Conservation (phyloP, 2,329 filamentous ascomycete genomes). For the Chaetomiaceae sp. region DNA sequence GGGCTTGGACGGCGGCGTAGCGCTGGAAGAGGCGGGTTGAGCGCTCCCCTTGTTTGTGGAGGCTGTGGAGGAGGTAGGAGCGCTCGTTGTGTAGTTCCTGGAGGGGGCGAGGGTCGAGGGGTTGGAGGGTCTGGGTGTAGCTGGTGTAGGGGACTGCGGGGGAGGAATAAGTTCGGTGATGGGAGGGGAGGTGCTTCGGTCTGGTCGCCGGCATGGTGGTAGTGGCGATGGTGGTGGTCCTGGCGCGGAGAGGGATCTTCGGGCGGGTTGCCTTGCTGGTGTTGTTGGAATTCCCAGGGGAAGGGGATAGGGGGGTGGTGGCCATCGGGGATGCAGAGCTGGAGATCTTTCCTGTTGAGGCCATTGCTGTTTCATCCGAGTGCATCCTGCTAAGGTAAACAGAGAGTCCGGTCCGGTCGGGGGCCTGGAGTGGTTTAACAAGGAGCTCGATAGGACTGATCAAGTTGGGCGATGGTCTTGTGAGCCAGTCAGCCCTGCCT, state of each 20-base stretch:
- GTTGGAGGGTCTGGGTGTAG: constrained; percentile 14
- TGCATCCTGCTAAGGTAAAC: background rate
- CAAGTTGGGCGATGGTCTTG: background rate
- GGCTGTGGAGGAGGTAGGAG: constrained; percentile 39
- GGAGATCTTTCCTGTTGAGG: background rate
- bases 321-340: constrained; percentile 14
- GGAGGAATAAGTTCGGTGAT: background rate
- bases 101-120: constrained; percentile 37
- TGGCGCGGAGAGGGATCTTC: background rate
- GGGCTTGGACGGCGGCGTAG: constrained; percentile 36
- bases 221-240: background rate
- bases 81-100: constrained; percentile 43
- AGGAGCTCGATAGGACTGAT: background rate
- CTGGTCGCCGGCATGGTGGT: background rate
- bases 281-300: background rate
- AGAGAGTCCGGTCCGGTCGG: background rate
- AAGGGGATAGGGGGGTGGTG: background rate
- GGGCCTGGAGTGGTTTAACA: background rate
- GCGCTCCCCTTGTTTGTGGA: constrained; percentile 38
- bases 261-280: background rate
- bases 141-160: background rate
- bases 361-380: background rate
- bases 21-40: constrained; percentile 36
- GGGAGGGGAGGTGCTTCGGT: background rate
- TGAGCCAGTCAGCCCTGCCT: background rate